Conservation (phyloP, 2,329 filamentous ascomycete genomes). For the Ilyonectria sp. region DNA sequence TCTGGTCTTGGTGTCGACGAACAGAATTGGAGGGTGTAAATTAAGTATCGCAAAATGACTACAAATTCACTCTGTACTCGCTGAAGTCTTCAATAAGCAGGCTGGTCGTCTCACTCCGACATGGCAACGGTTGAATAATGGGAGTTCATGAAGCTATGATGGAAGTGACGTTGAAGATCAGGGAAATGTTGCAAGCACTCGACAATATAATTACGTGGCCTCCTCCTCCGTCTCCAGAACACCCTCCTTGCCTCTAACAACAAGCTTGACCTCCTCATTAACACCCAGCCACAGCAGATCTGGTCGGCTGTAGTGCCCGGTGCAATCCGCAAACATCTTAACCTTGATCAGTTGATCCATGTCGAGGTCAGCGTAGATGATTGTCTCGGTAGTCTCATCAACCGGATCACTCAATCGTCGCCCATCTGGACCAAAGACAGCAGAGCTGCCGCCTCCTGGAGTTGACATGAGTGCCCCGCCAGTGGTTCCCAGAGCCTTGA, state of each 20-base stretch:
- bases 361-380: constrained; percentile 20
- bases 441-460: constrained; percentile 19
- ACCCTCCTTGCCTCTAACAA: not conserved
- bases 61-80: too few species aligned
- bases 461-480: not conserved
- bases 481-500: constrained; percentile 10
- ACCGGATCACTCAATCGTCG: constrained; percentile 12
- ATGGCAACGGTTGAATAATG: too few species aligned
- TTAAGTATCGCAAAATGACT: too few species aligned
- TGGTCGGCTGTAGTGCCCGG: constrained; percentile 21
- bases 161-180: too few species aligned
- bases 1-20: too few species aligned
- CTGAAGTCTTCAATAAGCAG: too few species aligned
- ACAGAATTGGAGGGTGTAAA: too few species aligned
- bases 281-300: constrained; percentile 27
- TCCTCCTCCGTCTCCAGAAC: not conserved
- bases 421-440: constrained; percentile 25
- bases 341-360: constrained; percentile 15
- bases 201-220: not conserved
- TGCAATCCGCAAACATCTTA: constrained; percentile 9
- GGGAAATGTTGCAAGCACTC: too few species aligned
- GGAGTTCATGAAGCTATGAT: too few species aligned
- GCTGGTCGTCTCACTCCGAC: too few species aligned
- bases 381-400: not conserved
- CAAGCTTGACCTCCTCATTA: constrained; percentile 1